Conservation (phyloP, 148 eudicot species). For the Camellia lanceoleosa region DNA sequence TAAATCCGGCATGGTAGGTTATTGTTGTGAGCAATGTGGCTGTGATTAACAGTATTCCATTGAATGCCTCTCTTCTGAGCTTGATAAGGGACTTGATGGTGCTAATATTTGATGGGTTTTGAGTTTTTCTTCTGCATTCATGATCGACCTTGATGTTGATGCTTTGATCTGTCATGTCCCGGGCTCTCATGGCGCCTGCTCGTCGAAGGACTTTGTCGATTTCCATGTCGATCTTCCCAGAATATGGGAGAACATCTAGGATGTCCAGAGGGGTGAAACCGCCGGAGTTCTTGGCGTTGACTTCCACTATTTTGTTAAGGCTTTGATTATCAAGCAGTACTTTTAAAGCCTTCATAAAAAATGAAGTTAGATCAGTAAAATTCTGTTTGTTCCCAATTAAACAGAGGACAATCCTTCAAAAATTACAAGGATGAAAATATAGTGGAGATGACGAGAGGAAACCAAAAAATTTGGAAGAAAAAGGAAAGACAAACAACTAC, state of each 20-base stretch:
- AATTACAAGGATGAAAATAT: too few species aligned
- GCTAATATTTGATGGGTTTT: not conserved
- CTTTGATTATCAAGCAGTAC: not conserved
- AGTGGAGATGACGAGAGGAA: too few species aligned
- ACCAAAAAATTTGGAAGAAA: too few species aligned
- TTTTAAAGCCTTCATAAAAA: not conserved
- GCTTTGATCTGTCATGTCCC: not conserved
- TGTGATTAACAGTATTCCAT: not conserved
- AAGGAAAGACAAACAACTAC: too few species aligned
- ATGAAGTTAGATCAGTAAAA: not conserved
- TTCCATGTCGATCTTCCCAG: not conserved
- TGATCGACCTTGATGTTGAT: too few species aligned
- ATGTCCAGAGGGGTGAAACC: constrained; percentile 1
- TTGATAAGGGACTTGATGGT: not conserved
- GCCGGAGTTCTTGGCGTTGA: not conserved
- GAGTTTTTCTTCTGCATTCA: too few species aligned
- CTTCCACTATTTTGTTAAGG: not conserved
- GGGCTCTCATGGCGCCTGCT: not conserved
- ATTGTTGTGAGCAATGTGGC: not conserved
- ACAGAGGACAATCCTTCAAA: too few species aligned
- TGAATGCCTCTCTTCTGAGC: not conserved
- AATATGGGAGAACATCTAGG: not conserved
- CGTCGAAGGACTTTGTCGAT: not conserved
- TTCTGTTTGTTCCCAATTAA: too few species aligned
- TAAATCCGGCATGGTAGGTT: not conserved